These are phyloP conservation scores for Didymella glomerata DNA, from an alignment of 2,329 filamentous ascomycete species.

Conservation along the genomic window DNA sequence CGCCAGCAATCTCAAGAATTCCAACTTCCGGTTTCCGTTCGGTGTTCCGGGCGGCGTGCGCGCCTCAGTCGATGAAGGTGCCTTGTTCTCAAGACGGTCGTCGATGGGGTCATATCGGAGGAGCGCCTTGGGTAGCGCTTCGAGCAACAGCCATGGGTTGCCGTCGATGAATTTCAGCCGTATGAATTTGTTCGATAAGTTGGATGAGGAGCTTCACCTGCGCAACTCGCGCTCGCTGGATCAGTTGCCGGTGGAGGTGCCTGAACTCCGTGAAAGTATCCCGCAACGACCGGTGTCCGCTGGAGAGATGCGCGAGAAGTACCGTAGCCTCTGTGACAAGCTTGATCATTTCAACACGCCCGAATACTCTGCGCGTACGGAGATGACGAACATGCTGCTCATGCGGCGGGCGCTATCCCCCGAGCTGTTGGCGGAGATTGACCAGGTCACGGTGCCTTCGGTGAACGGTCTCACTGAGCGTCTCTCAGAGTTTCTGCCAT, in stretches of 20 bases:
- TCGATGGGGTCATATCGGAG: slow-evolving; percentile 33
- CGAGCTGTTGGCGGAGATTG: slow-evolving; percentile 55
- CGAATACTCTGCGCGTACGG: slow-evolving; percentile 16
- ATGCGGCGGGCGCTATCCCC: slow-evolving; percentile 50
- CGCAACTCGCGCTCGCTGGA: slow-evolving; percentile 53
- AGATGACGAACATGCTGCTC: slow-evolving; percentile 26
- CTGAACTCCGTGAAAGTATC: slow-evolving; percentile 42
- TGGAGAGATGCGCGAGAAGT: slow-evolving; percentile 54
- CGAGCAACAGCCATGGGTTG: slow-evolving; percentile 49
- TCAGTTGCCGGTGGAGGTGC: slow-evolving; percentile 32
- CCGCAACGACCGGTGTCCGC: slow-evolving; percentile 49
- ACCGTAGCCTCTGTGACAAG: slow-evolving; percentile 56
- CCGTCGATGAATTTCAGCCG: slow-evolving; percentile 60
- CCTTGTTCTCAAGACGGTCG: slow-evolving; percentile 30
- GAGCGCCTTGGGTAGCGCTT: slow-evolving; percentile 32
- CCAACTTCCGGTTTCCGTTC: slow-evolving; percentile 38
- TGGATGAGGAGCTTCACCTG: slow-evolving; percentile 55
- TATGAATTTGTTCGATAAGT: slow-evolving; percentile 56
- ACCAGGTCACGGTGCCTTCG: slow-evolving; percentile 57
- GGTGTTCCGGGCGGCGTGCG: slow-evolving; percentile 29
- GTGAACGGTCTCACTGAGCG: slow-evolving; percentile 56
- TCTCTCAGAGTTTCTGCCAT: slow-evolving; percentile 57
- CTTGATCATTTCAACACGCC: slow-evolving; percentile 49
- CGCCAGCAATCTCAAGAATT: slow-evolving; percentile 44
- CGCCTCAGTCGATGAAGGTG: slow-evolving; percentile 34